phyloP scores from a whole-genome alignment of 345 rosid genomes.

The Brassica incana region DNA sequence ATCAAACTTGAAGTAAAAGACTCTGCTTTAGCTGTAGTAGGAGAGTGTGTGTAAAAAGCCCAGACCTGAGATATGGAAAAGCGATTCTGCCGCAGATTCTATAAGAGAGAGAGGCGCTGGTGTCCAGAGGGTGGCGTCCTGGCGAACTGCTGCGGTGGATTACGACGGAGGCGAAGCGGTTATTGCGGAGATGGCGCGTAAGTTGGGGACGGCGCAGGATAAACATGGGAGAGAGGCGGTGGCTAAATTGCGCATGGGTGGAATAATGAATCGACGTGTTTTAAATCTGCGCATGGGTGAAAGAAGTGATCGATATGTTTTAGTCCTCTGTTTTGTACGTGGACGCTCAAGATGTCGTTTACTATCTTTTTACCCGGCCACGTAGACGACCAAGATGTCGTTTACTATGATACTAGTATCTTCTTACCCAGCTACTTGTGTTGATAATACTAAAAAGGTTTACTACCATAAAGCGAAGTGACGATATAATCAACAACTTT shows the following conservation, averaged over 20 bases:
- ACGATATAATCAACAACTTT: not conserved
- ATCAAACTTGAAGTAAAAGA: slow-evolving; percentile 2
- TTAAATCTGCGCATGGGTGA: not conserved
- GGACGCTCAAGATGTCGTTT: slow-evolving; percentile 29
- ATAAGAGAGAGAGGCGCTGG: slow-evolving; percentile 62
- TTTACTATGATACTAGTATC: not conserved
- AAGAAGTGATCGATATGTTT: too few species aligned
- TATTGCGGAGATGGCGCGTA: slow-evolving; percentile 33
- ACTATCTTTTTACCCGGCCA: not conserved
- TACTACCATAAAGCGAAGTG: not conserved
- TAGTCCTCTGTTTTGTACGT: slow-evolving; percentile 32
- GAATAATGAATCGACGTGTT: too few species aligned
- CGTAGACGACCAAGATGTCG: not conserved
- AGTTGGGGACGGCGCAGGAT: slow-evolving; percentile 59
- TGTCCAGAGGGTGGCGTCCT: slow-evolving; percentile 73
- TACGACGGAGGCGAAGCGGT: slow-evolving; percentile 40
- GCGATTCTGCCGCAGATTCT: slow-evolving; percentile 73
- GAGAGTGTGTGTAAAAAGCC: too few species aligned
- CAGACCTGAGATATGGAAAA: slow-evolving; percentile 78
- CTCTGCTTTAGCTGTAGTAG: too few species aligned
- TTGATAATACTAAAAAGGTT: not conserved
- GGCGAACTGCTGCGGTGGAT: slow-evolving; percentile 57
- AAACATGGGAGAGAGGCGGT: slow-evolving; percentile 87
- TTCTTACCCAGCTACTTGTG: not conserved
- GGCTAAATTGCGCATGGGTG: slow-evolving; percentile 45